These are phyloP conservation scores for Stagonosporopsis tanaceti DNA, from an alignment of 2,329 filamentous ascomycete genomes.

Conservation along the genomic window DNA sequence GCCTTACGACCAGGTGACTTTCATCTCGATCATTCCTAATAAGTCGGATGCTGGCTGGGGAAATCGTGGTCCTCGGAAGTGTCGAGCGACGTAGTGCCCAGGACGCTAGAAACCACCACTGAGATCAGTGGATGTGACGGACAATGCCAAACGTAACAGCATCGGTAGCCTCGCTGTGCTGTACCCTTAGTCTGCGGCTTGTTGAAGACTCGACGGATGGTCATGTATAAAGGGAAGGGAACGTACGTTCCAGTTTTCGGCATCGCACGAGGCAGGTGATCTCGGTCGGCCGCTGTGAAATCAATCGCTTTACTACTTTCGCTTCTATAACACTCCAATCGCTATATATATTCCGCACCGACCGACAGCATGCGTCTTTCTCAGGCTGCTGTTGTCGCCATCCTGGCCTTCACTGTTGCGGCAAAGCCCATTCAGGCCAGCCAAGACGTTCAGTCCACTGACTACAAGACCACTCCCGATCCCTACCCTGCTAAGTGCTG, in stretches of 20 bases:
- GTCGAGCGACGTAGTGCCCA: background rate
- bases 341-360: slow-evolving; percentile 1
- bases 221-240: slow-evolving; percentile 14
- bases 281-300: slow-evolving; percentile 6
- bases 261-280: slow-evolving; percentile 12
- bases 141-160: slow-evolving; percentile 4
- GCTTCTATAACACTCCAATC: slow-evolving; percentile 10
- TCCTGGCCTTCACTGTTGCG: slow-evolving; percentile 23
- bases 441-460: slow-evolving; percentile 9
- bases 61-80: background rate
- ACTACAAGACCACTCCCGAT: slow-evolving; percentile 15
- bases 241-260: background rate
- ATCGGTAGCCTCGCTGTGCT: background rate
- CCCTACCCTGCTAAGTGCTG: slow-evolving; percentile 1
- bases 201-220: background rate
- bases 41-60: background rate
- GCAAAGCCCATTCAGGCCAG: slow-evolving; percentile 24
- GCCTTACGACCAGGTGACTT: background rate
- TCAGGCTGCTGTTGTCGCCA: slow-evolving; percentile 24
- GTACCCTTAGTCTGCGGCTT: no score
- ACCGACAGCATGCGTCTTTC: slow-evolving; percentile 22
- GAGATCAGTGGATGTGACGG: background rate
- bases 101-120: background rate
- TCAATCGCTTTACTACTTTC: slow-evolving; percentile 6
- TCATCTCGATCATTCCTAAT: background rate